Base-by-base conservation (phyloP, 768 basidiomycete genomes). In the Aureoboletus auriporus region DNA sequence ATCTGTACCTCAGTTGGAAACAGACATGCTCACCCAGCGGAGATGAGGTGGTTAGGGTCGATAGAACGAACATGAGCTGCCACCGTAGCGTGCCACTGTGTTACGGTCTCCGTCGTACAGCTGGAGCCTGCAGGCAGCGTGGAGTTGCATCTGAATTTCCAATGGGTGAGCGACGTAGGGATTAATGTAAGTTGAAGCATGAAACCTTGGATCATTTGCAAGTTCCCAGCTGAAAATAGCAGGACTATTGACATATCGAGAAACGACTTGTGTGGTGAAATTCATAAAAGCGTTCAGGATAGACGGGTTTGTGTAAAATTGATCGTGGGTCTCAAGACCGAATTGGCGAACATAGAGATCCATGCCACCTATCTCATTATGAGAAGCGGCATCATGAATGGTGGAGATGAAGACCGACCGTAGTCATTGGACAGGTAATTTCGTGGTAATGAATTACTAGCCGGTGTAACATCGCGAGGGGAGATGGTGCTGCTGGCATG, bases 11-110 rank as follows among this genome's bases (percentile, higher is more conserved):
- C 9, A 41, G 12, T 16, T 17, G 36, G 20, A 26, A 46, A 17
- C 4, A 39, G 31, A 12, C 40, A 35, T 36, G 56, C 75, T 52
- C 60, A 84, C 80, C 84, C 84, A 23, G 83, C 71, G 14, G 80
- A 72, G 38, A 84, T 71, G 31, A 86, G 67, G 62, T 87, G 85
- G 54, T 86, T 84, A 8, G 76, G 74, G 59, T 86, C 84, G 17
- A 77, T 54, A 0, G 56, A 50, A 33, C 63, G 66, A 43, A 85
- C 69, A 50, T 75, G 72, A 20, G 65, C 20, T 0, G 81, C 73
- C 29, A 83, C 54, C 0, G 51, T 67, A 1, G 70, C 62, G 53
- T 82, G 80, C 82, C 84, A 86, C 10, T 42, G 35, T 3, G 84
- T 86, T 35, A 86, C 59, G 27, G 75, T 78, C 35, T 67, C 65